A percentile compares a stretch with the other conserved stretches of the same genome.
Conservation (phyloP, 768 basidiomycete species). For the Suillus paluster region DNA sequence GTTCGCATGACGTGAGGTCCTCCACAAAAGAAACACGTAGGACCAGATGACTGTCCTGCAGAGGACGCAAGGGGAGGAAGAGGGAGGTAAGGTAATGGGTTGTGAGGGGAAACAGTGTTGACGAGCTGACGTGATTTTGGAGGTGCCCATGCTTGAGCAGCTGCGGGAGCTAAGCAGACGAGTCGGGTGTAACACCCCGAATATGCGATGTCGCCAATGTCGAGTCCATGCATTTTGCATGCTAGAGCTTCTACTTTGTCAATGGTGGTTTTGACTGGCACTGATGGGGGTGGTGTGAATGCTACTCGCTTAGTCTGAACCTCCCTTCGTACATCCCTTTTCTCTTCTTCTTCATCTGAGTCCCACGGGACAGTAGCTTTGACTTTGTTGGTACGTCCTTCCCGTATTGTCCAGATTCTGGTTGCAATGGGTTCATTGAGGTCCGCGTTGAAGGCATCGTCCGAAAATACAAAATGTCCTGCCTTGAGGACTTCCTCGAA, state of each 20-base stretch:
- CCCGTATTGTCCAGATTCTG: too few relatives aligned
- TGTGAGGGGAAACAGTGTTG: fast-evolving
- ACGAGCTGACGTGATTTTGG: neutral
- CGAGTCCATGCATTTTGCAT: neutral
- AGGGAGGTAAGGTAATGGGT: neutral
- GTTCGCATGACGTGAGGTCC: neutral
- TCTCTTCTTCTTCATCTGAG: neutral
- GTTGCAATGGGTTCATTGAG: neutral
- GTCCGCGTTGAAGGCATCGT: neutral
- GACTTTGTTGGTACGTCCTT: neutral
- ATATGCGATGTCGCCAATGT: constrained; percentile 3
- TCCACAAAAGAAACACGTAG: neutral
- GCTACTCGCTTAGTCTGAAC: neutral
- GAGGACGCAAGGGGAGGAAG: neutral
- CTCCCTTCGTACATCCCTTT: neutral
- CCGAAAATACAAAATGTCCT: too few relatives aligned
- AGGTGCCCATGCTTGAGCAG: constrained; percentile 2
- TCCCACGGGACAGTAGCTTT: neutral
- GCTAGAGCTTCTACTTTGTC: constrained; percentile 6
- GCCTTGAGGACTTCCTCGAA: too few relatives aligned
- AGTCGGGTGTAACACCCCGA: neutral
- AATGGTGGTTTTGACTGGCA: neutral
- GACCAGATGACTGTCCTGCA: neutral
- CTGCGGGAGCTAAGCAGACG: constrained; percentile 1
- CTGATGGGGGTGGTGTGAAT: neutral